Evolutionary conservation across 495 filamentous ascomycete genomes (phyloP), one percentile per base, ranked within the genome.

Genomic region (Penicillium angulare): DNA sequence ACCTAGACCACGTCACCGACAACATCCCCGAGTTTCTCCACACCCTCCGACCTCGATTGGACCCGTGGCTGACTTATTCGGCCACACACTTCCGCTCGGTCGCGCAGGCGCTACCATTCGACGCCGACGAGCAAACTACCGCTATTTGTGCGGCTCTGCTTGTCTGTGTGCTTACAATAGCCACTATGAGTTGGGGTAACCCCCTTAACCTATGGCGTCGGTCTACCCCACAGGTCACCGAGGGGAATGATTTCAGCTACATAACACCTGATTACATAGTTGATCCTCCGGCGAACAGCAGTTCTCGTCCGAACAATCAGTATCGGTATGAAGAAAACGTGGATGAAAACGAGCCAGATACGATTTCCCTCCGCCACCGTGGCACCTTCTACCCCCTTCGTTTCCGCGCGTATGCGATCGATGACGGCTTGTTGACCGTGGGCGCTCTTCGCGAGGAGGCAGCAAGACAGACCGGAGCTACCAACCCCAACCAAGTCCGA

Each of bases 391-490:
- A 90, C 61, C 83, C 84, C 0, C 75, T 90, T 13, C 84, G 87
- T 54, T 95, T 95, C 66, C 86, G 86, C 1, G 81, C 89, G 5
- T 92, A 86, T 61, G 84, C 85, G 26, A 96, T 96, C 65, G 82
- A 82, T 44, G 87, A 92, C 58, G 88, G 89, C 1, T 77, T 79
- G 43, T 72, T 95, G 43, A 80, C 74, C 15, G 82, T 95, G 31
- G 71, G 79, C 40, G 83, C 86, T 45, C 72, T 96, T 27, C 75
- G 85, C 21, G 73, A 80, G 26, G 79, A 80, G 5, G 87, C 85
- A 8, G 85, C 82, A 17, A 69, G 82, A 47, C 75, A 86, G 47
- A 76, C 86, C 55, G 79, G 80, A 21, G 72, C 87, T 12, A 68
- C 74, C 6, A 77, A 85, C 49, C 75, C 80, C n/a, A 73, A 80